A percentile compares a stretch with the other conserved stretches of the same genome.
These are phyloP conservation scores for Lodderomyces pseudojiufengensis DNA, from an alignment of 1,139 yeast species.

Conservation along the genomic window DNA sequence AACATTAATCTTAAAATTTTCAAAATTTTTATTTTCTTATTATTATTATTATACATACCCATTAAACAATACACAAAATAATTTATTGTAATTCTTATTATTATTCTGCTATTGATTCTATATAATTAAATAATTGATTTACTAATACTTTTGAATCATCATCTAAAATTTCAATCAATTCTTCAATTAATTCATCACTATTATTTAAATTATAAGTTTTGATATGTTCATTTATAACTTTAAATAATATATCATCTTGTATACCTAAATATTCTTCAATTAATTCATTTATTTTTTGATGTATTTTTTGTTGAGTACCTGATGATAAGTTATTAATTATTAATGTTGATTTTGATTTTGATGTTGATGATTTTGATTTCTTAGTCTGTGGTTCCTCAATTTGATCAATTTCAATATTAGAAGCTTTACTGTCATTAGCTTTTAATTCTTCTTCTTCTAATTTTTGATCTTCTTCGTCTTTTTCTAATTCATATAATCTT, in stretches of 20 bases:
- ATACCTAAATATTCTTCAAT: slow-evolving; percentile 53
- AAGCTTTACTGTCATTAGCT: slow-evolving; percentile 1
- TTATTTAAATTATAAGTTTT: slow-evolving; percentile 25
- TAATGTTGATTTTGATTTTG: slow-evolving; percentile 2
- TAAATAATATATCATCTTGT: slow-evolving; percentile 46
- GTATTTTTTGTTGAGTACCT: slow-evolving; percentile 19
- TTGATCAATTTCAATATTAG: not conserved
- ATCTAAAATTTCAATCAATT: slow-evolving; percentile 50
- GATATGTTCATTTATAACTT: slow-evolving; percentile 39
- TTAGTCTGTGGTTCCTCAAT: slow-evolving; percentile 3
- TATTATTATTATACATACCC: not conserved
- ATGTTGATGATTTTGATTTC: slow-evolving; percentile 4
- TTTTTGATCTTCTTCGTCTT: slow-evolving; percentile 28
- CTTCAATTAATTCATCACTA: slow-evolving; percentile 34
- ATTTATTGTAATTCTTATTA: too few species aligned
- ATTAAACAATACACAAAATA: too few species aligned
- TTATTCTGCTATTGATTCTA: slow-evolving; percentile 8
- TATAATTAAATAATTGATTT: slow-evolving; percentile 31
- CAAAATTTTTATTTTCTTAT: too few species aligned
- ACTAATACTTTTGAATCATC: slow-evolving; percentile 51
- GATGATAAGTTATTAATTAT: slow-evolving; percentile 15
- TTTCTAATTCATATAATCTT: slow-evolving; percentile 31
- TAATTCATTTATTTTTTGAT: slow-evolving; percentile 34
- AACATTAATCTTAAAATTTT: too few species aligned
- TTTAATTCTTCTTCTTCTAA: slow-evolving; percentile 5